Percentiles rank a stretch among this genome's conserved stretches.
These are phyloP conservation scores for Macrolepiota fuliginosa DNA, from an alignment of 768 basidiomycete genomes.

Conservation along the genomic window DNA sequence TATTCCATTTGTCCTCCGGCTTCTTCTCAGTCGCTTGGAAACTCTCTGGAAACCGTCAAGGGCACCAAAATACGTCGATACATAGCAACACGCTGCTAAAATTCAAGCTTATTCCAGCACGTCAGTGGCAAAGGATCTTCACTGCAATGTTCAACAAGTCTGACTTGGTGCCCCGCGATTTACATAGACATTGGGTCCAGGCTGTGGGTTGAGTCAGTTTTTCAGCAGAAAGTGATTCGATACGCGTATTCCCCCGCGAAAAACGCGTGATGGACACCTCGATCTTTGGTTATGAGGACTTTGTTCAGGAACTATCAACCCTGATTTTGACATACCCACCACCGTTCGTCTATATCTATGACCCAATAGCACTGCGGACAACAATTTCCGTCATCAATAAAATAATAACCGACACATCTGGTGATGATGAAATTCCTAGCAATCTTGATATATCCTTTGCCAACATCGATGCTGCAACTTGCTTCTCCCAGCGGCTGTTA, in stretches of 20 bases:
- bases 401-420: constrained; percentile 15
- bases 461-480: constrained; percentile 52
- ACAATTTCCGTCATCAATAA: constrained; percentile 41
- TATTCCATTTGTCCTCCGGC: neutral
- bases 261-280: constrained; percentile 8
- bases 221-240: neutral
- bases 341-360: constrained; percentile 68
- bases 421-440: constrained; percentile 15
- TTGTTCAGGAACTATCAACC: constrained; percentile 31
- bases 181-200: neutral
- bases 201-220: neutral
- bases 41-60: neutral
- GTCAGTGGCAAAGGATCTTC: neutral
- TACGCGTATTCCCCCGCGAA: neutral
- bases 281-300: constrained; percentile 24
- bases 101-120: neutral
- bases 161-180: neutral
- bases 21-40: neutral
- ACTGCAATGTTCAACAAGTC: neutral
- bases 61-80: neutral
- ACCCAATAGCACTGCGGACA: constrained; percentile 46
- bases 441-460: constrained; percentile 37
- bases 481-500: constrained; percentile 59
- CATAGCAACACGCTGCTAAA: neutral
- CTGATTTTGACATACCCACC: constrained; percentile 45